A percentile compares a stretch with the other conserved stretches of the same genome.
Evolutionary conservation across 2,329 filamentous ascomycete genomes (phyloP).

Genomic region (Orbilia blumenaviensis): DNA sequence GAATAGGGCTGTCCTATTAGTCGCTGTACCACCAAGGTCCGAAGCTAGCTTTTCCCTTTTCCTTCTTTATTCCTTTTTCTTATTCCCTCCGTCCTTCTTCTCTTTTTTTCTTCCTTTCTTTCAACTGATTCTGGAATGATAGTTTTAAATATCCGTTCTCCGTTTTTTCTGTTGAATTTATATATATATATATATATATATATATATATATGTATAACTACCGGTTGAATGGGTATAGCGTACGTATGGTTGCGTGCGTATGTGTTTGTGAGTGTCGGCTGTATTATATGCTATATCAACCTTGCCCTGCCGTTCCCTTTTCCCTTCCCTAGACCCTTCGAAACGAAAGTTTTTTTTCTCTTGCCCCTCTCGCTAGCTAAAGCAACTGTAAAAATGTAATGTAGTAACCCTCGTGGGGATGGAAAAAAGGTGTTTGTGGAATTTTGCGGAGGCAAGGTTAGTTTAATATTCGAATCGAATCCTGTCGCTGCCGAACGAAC

Average conservation of each 20-base stretch:
- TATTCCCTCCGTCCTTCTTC: neutral
- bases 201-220: too few species aligned
- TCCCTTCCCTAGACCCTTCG: neutral
- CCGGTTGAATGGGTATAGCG: neutral
- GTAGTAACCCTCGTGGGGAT: neutral
- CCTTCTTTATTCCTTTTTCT: neutral
- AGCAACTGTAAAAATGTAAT: neutral
- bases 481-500: too few species aligned
- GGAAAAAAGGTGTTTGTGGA: neutral
- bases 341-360: too few species aligned
- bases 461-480: neutral
- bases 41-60: neutral
- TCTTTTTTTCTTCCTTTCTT: neutral
- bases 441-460: neutral
- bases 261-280: neutral
- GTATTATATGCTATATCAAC: neutral
- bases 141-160: neutral
- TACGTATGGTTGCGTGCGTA: neutral
- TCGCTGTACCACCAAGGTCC: neutral
- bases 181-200: too few species aligned
- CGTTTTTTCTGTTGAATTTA: neutral
- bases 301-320: neutral
- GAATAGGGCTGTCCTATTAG: neutral
- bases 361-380: conserved; percentile 5
- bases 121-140: too few species aligned